Evolutionary conservation across 352 stramenopile species (phyloP), one percentile per base, ranked within the genome.

Genomic region (Aphanomyces astaci): DNA sequence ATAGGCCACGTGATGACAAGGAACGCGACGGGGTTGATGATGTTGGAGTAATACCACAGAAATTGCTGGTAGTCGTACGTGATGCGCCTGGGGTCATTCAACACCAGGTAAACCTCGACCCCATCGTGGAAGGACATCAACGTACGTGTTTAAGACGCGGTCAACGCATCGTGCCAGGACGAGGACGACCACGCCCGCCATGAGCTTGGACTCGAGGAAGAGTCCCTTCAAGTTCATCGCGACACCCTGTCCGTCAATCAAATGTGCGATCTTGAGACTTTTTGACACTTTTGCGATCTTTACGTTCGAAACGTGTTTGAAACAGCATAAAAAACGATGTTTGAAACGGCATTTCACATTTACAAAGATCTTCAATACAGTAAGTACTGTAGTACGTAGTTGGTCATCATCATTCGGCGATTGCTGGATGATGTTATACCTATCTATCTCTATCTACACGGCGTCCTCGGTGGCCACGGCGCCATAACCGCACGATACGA

Each of bases 1-100:
- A 94, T 75, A 13, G 87, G 87, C 73, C 82, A 88, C 25, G 82
- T 85, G 4, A 82, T 90, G 30, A 88, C 70, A 1, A 91, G 56
- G 66, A 93, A 95, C 15, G 81, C 78, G 36, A 94, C 73, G 45
- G 82, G 81, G 30, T 89, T 77, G 70, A 95, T 88, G 39, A 92
- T 75, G 68, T 93, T 92, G 32, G 81, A 82, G 36, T 94, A 94
- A 72, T 94, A 95, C 85, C 85, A 95, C 11, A 94, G 79, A 70
- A 92, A 94, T 24, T 78, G 75, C n/a, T 78, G 86, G 74, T 94
- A 94, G 65, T 91, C 84, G 68, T 92, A 94, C 66, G 86, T 92
- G 68, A 94, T 89, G 63, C 86, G 86, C 75, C 72, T 31, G 48
- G 45, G 27, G 31, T 24, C 36, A 24, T 64, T 5, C 31, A 30